These are phyloP conservation scores for Trichoderma sp. DNA, from an alignment of 2,329 filamentous ascomycete genomes.

Conservation along the genomic window DNA sequence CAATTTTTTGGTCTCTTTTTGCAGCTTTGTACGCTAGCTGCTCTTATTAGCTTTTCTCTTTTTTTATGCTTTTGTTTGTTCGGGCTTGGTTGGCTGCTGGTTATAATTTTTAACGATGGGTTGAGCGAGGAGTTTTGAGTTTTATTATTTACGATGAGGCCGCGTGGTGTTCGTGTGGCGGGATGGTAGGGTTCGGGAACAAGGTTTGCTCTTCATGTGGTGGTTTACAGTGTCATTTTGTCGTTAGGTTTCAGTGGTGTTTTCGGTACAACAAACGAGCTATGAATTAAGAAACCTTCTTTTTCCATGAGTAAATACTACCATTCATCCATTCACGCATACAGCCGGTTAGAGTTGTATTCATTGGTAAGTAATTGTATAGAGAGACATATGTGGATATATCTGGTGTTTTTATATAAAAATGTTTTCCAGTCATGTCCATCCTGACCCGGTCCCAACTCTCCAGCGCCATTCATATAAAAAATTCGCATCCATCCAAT, in stretches of 20 bases:
- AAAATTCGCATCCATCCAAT: background rate
- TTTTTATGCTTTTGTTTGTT: background rate
- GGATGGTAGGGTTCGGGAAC: background rate
- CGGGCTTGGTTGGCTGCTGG: background rate
- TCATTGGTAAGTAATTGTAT: background rate
- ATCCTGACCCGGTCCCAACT: background rate
- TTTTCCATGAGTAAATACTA: too few relatives aligned
- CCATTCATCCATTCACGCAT: background rate
- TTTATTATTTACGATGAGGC: background rate
- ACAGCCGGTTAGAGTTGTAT: background rate
- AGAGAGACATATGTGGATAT: background rate
- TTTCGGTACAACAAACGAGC: background rate
- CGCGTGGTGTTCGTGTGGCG: background rate
- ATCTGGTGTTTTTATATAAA: background rate
- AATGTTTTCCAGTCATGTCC: background rate
- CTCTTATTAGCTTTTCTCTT: background rate
- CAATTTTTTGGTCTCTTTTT: slow-evolving; percentile 11
- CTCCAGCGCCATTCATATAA: background rate
- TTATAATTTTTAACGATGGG: background rate
- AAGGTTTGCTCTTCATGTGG: background rate
- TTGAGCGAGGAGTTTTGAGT: slow-evolving; percentile 6
- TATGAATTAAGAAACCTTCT: background rate
- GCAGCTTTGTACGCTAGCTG: background rate
- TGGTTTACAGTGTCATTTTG: background rate
- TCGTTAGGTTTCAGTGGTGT: background rate